Conservation (phyloP, 1,284 basidiomycete genomes). For the Pseudozyma sp. region DNA sequence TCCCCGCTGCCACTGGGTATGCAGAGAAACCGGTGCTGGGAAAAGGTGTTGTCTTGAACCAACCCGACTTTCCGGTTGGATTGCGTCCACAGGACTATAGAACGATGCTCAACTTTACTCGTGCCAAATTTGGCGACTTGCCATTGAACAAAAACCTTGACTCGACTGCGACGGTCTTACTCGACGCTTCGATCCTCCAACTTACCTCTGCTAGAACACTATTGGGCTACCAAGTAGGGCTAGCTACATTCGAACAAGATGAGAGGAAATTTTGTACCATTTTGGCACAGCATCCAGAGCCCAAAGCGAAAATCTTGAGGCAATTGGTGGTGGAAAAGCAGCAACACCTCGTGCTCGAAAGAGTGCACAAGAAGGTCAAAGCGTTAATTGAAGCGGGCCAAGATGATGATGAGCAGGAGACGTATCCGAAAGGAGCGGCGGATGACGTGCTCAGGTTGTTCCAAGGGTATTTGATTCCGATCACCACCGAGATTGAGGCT, state of each 20-base stretch:
- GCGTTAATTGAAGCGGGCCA: background rate
- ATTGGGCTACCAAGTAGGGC: conserved; percentile 15
- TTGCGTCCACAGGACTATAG: conserved; percentile 15
- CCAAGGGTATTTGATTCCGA: conserved; percentile 39
- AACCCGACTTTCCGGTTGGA: background rate
- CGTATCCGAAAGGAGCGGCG: background rate
- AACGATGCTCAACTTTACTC: conserved; percentile 8
- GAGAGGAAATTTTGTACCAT: conserved; percentile 5
- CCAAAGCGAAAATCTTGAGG: background rate
- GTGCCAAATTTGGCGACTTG: background rate
- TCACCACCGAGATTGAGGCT: conserved; percentile 26
- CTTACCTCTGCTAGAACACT: conserved; percentile 11
- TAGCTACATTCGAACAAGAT: conserved; percentile 16
- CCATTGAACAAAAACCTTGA: conserved; percentile 1
- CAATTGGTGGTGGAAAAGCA: conserved; percentile 10
- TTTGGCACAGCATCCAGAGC: background rate
- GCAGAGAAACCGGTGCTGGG: background rate
- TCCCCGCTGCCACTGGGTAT: conserved; percentile 1
- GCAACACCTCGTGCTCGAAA: conserved; percentile 7
- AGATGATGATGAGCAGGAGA: background rate
- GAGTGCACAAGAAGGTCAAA: conserved; percentile 20
- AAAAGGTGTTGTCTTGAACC: conserved; percentile 7
- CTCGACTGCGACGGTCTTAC: background rate
- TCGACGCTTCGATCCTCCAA: conserved; percentile 13
- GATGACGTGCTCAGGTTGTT: conserved; percentile 22